Evolutionary conservation across 768 basidiomycete species (phyloP), one percentile per base, ranked within the genome.

Genomic region (Lentinula raphanica): DNA sequence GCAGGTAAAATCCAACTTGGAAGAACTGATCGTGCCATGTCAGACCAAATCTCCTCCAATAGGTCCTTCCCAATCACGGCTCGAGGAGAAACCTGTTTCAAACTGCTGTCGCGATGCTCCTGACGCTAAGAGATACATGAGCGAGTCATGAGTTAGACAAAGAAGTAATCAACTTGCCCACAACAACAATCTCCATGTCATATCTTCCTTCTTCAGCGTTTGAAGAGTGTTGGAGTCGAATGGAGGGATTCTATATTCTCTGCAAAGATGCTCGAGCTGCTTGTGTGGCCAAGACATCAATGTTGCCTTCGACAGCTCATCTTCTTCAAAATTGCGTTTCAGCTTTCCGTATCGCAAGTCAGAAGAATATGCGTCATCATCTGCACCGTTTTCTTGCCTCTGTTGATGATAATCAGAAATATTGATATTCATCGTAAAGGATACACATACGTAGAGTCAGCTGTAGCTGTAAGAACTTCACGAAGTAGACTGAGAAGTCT

Each of bases 1-100:
- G 67, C 62, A 5, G 53, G 23, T 17, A 58, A 35, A 39, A 68
- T 39, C 67, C 69, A 65, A 21, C 49, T 62, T n/a, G 69, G 69
- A 15, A 72, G 59, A 17, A 59, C 38, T 17, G 68, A 68, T 7
- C 51, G 40, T 32, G 46, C 21, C 66, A 69, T 69, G 31, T 71
- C 59, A 1, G 36, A 19, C 49, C 53, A 51, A n/a, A 65, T 58
- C 21, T 21, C 39, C 0, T 13, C 6, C 54, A 64, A 54, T 6
- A 64, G 64, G 42, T 63, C 61, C 6, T 53, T 57, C 5, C 59
- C 60, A 1, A 68, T 49, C 9, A 65, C 39, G 7, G 2, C 11
- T 11, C 19, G 38, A 50, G 57, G 36, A 9, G 39, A 23, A 12
- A 3, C 7, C 51, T n/a, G 32, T 29, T 25, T 15, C 1, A 50